Evolutionary conservation across 805 yeast genomes (phyloP).

Genomic region (Candida maesae): DNA sequence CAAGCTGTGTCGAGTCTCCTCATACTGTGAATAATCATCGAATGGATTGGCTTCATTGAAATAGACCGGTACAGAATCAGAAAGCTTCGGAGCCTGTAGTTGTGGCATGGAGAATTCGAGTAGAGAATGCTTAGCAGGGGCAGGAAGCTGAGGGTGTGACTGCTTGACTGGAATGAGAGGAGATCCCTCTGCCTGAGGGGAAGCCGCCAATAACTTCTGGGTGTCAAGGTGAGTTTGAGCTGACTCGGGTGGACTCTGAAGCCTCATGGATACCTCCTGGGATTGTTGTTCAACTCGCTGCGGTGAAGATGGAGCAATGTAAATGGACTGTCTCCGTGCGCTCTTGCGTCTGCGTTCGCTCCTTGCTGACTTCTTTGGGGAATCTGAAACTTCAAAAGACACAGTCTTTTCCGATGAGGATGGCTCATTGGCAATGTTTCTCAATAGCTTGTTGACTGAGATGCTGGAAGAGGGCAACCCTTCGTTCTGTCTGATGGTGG

Average conservation of each 20-base stretch:
- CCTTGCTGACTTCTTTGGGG: conserved; percentile 21
- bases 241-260: background rate
- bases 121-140: background rate
- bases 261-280: background rate
- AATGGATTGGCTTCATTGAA: conserved; percentile 24
- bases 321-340: conserved; percentile 39
- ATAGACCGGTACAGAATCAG: conserved; percentile 23
- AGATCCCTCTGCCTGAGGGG: no score
- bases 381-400: conserved; percentile 23
- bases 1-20: conserved; percentile 6
- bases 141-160: conserved; percentile 6
- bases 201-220: no score
- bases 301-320: conserved; percentile 27
- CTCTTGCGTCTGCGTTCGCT: conserved; percentile 35
- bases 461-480: conserved; percentile 28
- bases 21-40: conserved; percentile 11
- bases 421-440: conserved; percentile 8
- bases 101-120: conserved; percentile 1
- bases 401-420: conserved; percentile 24
- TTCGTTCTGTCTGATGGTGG: conserved; percentile 38
- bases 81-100: conserved; percentile 7
- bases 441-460: conserved; percentile 7
- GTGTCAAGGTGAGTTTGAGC: no score
- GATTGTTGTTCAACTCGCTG: background rate
- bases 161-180: conserved; percentile 9